A percentile compares a stretch with the other conserved stretches of the same genome.
Evolutionary conservation across 2,329 filamentous ascomycete species (phyloP).

Genomic region (Lasiodiplodia hormozganensis): DNA sequence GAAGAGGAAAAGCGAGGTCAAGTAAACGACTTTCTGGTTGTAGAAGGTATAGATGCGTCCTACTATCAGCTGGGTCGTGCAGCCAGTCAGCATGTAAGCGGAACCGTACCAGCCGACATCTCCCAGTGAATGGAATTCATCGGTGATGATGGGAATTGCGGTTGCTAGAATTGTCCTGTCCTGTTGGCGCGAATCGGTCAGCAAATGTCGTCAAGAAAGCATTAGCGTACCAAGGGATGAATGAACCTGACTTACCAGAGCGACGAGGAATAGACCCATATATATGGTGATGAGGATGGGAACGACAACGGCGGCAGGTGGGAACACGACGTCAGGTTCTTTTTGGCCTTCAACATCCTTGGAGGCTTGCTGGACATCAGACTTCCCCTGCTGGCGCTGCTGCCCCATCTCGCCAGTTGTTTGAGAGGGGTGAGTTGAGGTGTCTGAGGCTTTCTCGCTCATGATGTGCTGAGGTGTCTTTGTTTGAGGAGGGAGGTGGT

Average conservation of each 20-base stretch:
- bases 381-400: background rate
- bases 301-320: constrained; percentile 2
- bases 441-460: background rate
- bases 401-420: background rate
- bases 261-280: constrained; percentile 21
- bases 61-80: constrained; percentile 48
- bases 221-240: background rate
- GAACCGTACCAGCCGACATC: constrained; percentile 35
- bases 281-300: constrained; percentile 21
- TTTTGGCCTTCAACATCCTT: constrained; percentile 15
- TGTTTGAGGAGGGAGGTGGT: background rate
- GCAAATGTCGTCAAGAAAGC: background rate
- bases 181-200: background rate
- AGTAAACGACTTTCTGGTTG: constrained; percentile 54
- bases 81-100: constrained; percentile 51
- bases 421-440: background rate
- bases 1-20: constrained; percentile 55
- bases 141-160: constrained; percentile 27
- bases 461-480: background rate
- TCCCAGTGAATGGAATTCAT: constrained; percentile 25
- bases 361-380: background rate
- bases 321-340: background rate
- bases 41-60: constrained; percentile 56
- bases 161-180: constrained; percentile 27
- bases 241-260: constrained; percentile 4